These are phyloP conservation scores for Podaxis rugospora DNA, from an alignment of 768 basidiomycete species.

Conservation along the genomic window DNA sequence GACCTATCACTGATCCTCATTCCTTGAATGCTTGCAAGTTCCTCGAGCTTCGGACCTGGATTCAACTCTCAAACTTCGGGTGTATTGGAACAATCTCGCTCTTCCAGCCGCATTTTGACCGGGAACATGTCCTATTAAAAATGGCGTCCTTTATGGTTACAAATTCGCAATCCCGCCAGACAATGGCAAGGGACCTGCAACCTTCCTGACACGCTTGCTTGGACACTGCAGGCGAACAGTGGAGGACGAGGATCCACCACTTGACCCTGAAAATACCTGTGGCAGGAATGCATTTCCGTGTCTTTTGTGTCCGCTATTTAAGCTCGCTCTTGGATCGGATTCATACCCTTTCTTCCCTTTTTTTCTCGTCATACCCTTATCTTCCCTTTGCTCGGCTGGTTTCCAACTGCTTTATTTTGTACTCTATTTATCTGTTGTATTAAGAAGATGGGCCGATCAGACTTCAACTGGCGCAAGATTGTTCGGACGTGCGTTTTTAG, in stretches of 20 bases:
- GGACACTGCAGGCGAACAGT: not conserved
- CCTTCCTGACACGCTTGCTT: not conserved
- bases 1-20: not conserved
- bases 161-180: not conserved
- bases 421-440: not conserved
- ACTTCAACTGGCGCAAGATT: conserved; percentile 2
- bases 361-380: not conserved
- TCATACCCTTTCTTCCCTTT: not conserved
- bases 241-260: not conserved
- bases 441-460: not conserved
- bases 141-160: too few species aligned
- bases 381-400: not conserved
- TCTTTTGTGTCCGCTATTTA: not conserved
- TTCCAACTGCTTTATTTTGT: not conserved
- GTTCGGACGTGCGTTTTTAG: not conserved
- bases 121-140: too few species aligned
- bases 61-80: not conserved
- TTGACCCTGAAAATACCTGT: not conserved
- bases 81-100: not conserved
- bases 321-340: not conserved
- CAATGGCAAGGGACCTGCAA: not conserved
- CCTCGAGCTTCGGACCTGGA: not conserved
- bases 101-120: too few species aligned
- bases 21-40: not conserved
- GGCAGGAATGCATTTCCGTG: not conserved